Base-by-base conservation (phyloP, 306 rosid genomes). In the Quercus bicolor region DNA sequence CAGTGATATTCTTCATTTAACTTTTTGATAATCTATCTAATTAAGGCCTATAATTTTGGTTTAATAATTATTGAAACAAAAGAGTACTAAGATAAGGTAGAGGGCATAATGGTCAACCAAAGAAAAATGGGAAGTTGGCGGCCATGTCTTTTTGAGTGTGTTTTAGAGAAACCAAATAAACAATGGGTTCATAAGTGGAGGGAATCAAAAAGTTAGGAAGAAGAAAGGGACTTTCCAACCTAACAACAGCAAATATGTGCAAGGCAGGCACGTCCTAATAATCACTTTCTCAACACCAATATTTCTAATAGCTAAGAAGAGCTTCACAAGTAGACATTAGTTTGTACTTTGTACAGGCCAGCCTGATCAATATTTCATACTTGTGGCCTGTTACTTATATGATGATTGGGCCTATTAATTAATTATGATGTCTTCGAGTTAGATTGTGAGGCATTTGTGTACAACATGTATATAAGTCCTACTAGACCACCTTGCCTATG, bases 171-270 rank as follows among this genome's bases (percentile, higher is more conserved):
- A 78, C 26, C 48, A 48, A 26, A 64, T 79, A 86, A 79, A 77
- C 48, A 77, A 78, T 59, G 18, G 56, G 5, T 11, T 56, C 70
- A 12, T 28, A 56, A 78, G 84, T 64, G 80, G 84, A 40, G 79
- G 79, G 86, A 84, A 81, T 87, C 72, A 70, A 68, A 80, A 60
- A 31, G 93, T 89, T 92, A 79, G 97, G 86, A 68, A 69, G 84
- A 81, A 79, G 90, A 88, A 56, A 86, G 79, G 21, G 98, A 88
- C 97, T 89, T 92, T 92, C 97, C 97, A 94, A 88, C 98, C 87
- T 87, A 70, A 80, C 78, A 88, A 88, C 91, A 89, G 87, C 90
- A 78, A 77, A 86, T 77, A 75, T 80, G 84, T 75, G 79, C 75
- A 72, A 72, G 79, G 88, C 89, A 87, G 85, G 59, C 75, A 56